These are phyloP conservation scores for Podochytrium sp. DNA, from an alignment of 192 early-diverging fungal genomes.

Conservation along the genomic window DNA sequence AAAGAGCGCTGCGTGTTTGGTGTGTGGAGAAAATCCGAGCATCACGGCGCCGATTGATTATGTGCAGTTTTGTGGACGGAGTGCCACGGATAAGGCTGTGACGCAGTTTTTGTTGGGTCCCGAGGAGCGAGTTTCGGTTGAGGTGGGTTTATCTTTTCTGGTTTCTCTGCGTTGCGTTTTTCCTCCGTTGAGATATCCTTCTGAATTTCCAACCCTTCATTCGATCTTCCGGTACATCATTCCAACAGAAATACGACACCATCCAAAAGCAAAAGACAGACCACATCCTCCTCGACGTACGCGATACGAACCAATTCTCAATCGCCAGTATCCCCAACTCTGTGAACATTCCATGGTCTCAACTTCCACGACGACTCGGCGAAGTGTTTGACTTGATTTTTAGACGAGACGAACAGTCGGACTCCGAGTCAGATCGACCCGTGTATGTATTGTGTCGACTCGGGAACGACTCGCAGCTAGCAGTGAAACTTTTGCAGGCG, in stretches of 20 bases:
- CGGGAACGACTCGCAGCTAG: conserved; percentile 90
- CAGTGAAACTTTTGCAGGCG: conserved; percentile 74
- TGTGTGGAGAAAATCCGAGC: conserved; percentile 86
- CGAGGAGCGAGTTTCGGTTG: conserved; percentile 50
- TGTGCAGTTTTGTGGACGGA: conserved; percentile 84
- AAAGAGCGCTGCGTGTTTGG: conserved; percentile 70
- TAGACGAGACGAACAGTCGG: conserved; percentile 35
- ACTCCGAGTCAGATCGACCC: conserved; percentile 12
- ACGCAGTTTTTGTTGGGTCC: conserved; percentile 41
- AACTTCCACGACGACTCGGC: conserved; percentile 17
- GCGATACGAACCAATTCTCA: conserved; percentile 80
- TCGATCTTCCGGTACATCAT: background rate
- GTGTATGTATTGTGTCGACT: conserved; percentile 87
- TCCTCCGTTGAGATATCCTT: no score
- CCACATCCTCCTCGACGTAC: conserved; percentile 88
- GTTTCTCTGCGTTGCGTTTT: background rate
- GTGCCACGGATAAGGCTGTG: conserved; percentile 69
- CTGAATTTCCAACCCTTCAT: background rate
- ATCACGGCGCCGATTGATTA: conserved; percentile 88
- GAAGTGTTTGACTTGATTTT: conserved; percentile 28
- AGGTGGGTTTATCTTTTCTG: conserved; percentile 7
- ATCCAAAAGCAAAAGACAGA: conserved; percentile 40
- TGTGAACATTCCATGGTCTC: conserved; percentile 58
- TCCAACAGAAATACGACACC: conserved; percentile 51
- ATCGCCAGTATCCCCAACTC: conserved; percentile 79